Evolutionary conservation across 306 rosid genomes (phyloP).

Genomic region (Hippophae gyantsensis): DNA sequence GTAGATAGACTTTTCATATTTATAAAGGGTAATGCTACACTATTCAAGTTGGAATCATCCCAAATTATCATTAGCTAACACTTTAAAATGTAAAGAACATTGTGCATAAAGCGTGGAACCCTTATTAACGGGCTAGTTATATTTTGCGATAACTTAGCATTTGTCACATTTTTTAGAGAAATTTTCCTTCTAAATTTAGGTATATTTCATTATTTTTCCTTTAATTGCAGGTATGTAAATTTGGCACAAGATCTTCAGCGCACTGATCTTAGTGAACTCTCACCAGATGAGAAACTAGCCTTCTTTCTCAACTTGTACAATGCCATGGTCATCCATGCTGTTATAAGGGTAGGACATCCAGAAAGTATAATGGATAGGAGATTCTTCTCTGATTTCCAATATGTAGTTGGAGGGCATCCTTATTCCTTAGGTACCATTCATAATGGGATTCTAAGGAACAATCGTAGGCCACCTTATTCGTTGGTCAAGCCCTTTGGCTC

Average conservation of each 20-base stretch:
- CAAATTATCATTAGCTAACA: no score
- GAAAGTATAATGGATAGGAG: conserved; percentile 71
- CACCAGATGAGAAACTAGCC: conserved; percentile 61
- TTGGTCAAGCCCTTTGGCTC: conserved; percentile 55
- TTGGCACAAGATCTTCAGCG: conserved; percentile 72
- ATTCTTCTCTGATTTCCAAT: conserved; percentile 64
- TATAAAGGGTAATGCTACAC: no score
- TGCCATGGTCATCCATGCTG: conserved; percentile 90
- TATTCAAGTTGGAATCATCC: no score
- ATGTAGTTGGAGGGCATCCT: conserved; percentile 72
- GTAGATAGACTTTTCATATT: no score
- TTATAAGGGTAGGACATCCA: conserved; percentile 56
- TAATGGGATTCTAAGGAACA: conserved; percentile 80
- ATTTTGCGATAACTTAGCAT: neutral
- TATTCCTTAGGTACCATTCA: conserved; percentile 52
- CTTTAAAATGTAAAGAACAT: no score
- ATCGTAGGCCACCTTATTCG: conserved; percentile 72
- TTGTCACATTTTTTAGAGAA: neutral
- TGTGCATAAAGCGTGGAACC: no score
- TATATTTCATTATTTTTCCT: neutral
- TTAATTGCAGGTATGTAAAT: conserved; percentile 58
- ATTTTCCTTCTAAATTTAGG: neutral
- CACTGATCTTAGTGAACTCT: conserved; percentile 48
- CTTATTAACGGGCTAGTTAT: no score
- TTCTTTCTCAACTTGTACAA: conserved; percentile 85